Percentiles rank a stretch among this genome's conserved stretches.
Evolutionary conservation across 495 filamentous ascomycete species (phyloP).

Genomic region (Penicillium lagena): DNA sequence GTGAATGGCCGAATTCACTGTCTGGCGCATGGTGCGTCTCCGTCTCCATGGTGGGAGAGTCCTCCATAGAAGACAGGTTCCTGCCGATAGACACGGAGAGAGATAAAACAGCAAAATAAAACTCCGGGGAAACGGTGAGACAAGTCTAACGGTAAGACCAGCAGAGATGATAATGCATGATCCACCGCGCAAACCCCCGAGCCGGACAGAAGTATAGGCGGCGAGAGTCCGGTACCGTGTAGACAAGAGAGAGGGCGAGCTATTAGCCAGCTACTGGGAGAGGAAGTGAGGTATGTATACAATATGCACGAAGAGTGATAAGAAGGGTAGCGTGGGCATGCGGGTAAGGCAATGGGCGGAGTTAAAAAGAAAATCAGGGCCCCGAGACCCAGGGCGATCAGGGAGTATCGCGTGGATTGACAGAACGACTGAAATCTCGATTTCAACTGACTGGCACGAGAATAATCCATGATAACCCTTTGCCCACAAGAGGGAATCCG

Average conservation of each 20-base stretch:
- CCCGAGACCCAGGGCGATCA: constrained; percentile 10
- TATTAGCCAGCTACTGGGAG: not conserved
- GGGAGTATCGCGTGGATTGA: constrained; percentile 15
- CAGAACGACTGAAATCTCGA: constrained; percentile 18
- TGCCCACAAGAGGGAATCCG: constrained; percentile 7
- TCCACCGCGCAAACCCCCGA: constrained; percentile 12
- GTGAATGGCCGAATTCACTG: constrained; percentile 43
- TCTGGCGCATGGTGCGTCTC: constrained; percentile 37
- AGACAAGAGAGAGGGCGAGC: not conserved
- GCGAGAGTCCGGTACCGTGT: not conserved
- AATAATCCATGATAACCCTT: constrained; percentile 26
- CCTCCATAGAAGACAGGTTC: constrained; percentile 7
- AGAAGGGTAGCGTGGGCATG: constrained; percentile 15
- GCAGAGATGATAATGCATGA: constrained; percentile 27
- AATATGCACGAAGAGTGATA: constrained; percentile 14
- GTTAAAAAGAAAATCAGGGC: constrained; percentile 28
- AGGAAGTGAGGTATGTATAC: constrained; percentile 18
- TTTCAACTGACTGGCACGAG: constrained; percentile 28
- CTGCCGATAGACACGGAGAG: constrained; percentile 3
- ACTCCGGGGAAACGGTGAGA: constrained; percentile 15
- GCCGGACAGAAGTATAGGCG: constrained; percentile 10
- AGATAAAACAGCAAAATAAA: constrained; percentile 5
- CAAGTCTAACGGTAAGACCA: constrained; percentile 25
- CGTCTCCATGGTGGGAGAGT: constrained; percentile 33
- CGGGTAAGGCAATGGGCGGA: constrained; percentile 28